Evolutionary conservation across 345 rosid species (phyloP), one percentile per base, ranked within the genome.

Genomic region (Angophora floribunda): DNA sequence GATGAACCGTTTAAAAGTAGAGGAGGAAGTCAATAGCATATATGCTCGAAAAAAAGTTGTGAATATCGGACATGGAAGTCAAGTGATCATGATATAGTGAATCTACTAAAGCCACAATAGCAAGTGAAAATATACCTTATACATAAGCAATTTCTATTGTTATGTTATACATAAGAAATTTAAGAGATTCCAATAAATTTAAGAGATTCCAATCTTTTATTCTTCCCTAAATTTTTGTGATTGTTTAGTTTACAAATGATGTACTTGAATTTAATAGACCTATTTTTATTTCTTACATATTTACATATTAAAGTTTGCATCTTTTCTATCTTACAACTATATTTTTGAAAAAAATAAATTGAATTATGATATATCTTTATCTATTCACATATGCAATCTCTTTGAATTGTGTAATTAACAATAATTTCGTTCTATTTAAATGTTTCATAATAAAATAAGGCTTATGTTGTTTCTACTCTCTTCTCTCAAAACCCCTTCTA

Each of bases 91-190:
- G 44, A 30, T 16, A 67, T 4, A 16, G 19, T 16, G 17, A 30
- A 67, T 32, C 1, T 3, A 11, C 16, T 1, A 1, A 61, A 61
- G 30, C 12, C 32, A 61, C 3, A 0, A 12, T 28, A 61, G 0
- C 3, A 12, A 3, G 13, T 28, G 32, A 61, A 61, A 36, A 30
- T 30, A 30, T 16, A 30, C 28, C 67, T 59, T 59, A 13, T 0
- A 11, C 13, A 4, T 63, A 9, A 65, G 3, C 10, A 65, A 65
- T 30, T 8, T 65, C 14, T 14, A 9, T 65, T 65, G 32, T n/a
- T 65, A 65, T 65, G 41, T 30, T 7, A 14, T 65, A 65, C 30
- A 14, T n/a, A 65, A 30, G 8, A n/a, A 65, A 14, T 63, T n/a
- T 63, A 13, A 13, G 36, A 63, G 75, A 63, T 63, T 63, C 36